A percentile compares a stretch with the other conserved stretches of the same genome.
Evolutionary conservation across 2,329 filamentous ascomycete species (phyloP).

Genomic region (Arthrobotrys megalospora): DNA sequence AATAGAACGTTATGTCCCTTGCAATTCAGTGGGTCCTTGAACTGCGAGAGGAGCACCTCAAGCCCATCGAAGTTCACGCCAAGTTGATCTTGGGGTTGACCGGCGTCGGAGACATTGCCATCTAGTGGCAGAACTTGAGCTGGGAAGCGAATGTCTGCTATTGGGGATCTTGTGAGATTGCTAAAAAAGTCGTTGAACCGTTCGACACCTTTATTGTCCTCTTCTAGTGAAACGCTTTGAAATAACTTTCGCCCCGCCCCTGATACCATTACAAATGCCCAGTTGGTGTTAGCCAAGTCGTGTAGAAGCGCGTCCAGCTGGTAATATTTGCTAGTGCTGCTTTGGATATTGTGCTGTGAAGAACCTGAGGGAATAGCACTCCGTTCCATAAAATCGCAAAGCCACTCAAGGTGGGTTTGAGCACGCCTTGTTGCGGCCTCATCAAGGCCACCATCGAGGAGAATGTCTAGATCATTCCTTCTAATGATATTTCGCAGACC

Average conservation of each 20-base stretch:
- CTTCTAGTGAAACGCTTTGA: conserved; percentile 7
- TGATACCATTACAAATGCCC: conserved; percentile 25
- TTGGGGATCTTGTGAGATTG: conserved; percentile 13
- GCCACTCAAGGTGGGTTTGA: conserved; percentile 14
- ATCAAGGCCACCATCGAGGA: conserved; percentile 9
- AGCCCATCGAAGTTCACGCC: conserved; percentile 9
- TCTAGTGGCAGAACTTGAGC: neutral
- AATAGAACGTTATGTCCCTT: neutral
- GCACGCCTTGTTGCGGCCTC: conserved; percentile 5
- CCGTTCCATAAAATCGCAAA: conserved; percentile 16
- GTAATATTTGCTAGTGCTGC: neutral
- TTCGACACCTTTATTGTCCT: conserved; percentile 7
- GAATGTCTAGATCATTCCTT: conserved; percentile 18
- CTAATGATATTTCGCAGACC: conserved; percentile 23
- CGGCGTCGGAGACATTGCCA: neutral
- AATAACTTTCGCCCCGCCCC: conserved; percentile 1
- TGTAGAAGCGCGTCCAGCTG: conserved; percentile 11
- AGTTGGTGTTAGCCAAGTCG: conserved; percentile 8
- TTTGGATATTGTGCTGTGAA: neutral
- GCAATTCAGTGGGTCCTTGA: conserved; percentile 9
- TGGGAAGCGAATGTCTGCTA: conserved; percentile 26
- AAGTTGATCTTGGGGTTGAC: conserved; percentile 9
- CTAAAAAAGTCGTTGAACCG: conserved; percentile 27
- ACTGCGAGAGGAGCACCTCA: conserved; percentile 17
- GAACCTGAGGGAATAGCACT: neutral